These are phyloP conservation scores for Malus asiatica DNA, from an alignment of 306 rosid species.

Conservation along the genomic window DNA sequence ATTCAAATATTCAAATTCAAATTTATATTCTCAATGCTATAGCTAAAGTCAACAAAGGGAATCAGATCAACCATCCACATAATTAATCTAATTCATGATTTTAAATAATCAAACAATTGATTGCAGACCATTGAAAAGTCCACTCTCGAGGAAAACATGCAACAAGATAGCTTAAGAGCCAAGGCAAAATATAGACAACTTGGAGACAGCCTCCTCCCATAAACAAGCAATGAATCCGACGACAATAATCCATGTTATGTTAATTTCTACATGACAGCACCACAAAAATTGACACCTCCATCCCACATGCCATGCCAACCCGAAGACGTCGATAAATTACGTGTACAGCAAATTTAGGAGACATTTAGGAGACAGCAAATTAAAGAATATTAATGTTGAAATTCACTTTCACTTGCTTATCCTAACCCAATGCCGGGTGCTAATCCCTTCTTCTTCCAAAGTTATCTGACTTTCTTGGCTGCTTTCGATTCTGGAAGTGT, in stretches of 20 bases:
- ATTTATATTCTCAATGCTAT: neutral
- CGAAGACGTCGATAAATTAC: neutral
- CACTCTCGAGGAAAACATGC: neutral
- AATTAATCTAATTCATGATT: no score
- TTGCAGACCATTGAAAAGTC: neutral
- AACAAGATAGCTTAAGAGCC: neutral
- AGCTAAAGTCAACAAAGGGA: neutral
- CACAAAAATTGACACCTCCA: slow-evolving; percentile 1
- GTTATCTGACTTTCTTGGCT: slow-evolving; percentile 44
- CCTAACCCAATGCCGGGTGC: slow-evolving; percentile 28
- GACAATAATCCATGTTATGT: neutral
- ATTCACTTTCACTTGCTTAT: slow-evolving; percentile 16
- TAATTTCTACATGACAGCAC: slow-evolving; percentile 8
- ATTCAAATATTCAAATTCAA: no score
- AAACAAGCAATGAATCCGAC: neutral
- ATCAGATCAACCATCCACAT: no score
- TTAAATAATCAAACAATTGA: neutral
- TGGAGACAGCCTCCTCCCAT: neutral
- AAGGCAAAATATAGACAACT: neutral
- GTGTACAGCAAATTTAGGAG: neutral
- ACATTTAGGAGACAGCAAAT: no score
- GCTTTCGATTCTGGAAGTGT: slow-evolving; percentile 66
- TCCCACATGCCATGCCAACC: slow-evolving; percentile 2
- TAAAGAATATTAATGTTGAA: slow-evolving; percentile 9
- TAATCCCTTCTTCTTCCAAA: slow-evolving; percentile 8